Evolutionary conservation across 371 early-diverging fungal species (phyloP), one percentile per base, ranked within the genome.

Genomic region (Rhizopus microsporus): DNA sequence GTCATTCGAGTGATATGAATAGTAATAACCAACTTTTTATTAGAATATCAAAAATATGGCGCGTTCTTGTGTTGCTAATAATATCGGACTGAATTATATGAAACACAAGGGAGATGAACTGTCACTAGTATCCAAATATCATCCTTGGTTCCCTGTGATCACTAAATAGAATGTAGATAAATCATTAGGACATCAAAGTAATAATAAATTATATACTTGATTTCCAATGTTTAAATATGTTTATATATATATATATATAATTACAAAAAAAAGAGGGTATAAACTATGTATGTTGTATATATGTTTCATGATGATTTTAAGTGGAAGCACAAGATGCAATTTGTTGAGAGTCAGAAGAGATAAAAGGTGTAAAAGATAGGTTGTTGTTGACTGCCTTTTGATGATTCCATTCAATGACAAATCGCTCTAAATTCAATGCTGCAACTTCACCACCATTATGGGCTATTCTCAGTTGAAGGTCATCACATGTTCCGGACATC

Each of bases 371-470:
- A 46, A 46, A 29, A 8, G 46, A 46, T 23, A 46, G 7, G 12
- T 46, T 29, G 23, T 23, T 23, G 29, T 53, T 34, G 7, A 46
- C 13, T 37, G 37, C 33, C 55, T 54, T 54, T 48, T 49, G 59
- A 9, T 29, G 42, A 5, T 62, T 67, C 74, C 80, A 69, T 49
- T 80, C 77, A 15, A 51, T 57, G 44, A 80, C 80, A 60, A 81
- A 82, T 30, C 61, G 59, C 47, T 81, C 79, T n/a, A 82, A 39
- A 7, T 63, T 71, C 9, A 56, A 51, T 0, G 83, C 81, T 4
- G 82, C 81, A 7, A 85, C 71, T 50, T 75, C 80, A 9, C 85
- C 85, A 4, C 85, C 85, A 31, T 85, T 74, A 46, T 85, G 79
- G 12, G 73, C 75, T 10, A 82, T 73, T 39, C 71, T 33, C n/a